These are phyloP conservation scores for Monosporozyma siamensis DNA, from an alignment of 805 yeast species.

Conservation along the genomic window DNA sequence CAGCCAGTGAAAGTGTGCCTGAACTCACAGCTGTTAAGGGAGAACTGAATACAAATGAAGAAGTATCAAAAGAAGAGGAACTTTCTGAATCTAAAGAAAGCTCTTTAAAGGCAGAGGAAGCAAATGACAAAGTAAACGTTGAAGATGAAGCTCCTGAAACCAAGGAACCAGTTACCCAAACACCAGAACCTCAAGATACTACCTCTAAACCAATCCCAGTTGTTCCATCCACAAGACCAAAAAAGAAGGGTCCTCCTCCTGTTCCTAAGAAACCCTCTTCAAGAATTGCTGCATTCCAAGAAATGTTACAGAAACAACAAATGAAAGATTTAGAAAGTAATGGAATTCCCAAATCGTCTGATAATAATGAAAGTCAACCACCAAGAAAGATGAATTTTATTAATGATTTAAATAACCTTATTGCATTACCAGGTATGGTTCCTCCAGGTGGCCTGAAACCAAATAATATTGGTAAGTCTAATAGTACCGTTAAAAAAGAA, in stretches of 20 bases:
- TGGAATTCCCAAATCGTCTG: slow-evolving; percentile 7
- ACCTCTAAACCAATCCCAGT: slow-evolving; percentile 1
- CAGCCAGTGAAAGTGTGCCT: no score
- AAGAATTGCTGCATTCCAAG: slow-evolving; percentile 73
- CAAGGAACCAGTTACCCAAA: no score
- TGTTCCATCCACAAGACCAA: slow-evolving; percentile 9
- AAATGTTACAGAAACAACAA: slow-evolving; percentile 52
- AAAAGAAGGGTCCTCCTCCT: slow-evolving; percentile 44
- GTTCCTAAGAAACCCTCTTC: slow-evolving; percentile 73
- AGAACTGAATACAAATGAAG: no score
- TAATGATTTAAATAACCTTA: slow-evolving; percentile 49
- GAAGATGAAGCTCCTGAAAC: no score
- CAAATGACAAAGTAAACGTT: no score
- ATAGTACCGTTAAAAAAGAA: not conserved
- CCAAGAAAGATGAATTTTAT: slow-evolving; percentile 37
- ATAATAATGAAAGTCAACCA: slow-evolving; percentile 28
- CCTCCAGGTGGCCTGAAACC: slow-evolving; percentile 26
- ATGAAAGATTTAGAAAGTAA: slow-evolving; percentile 41
- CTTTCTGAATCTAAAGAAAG: no score
- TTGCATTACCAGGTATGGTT: slow-evolving; percentile 47
- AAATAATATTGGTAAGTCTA: no score
- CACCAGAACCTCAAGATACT: no score
- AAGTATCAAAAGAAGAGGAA: no score
- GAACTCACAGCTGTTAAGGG: no score
- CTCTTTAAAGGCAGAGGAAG: no score